Percentiles rank a stretch among this genome's conserved stretches.
Evolutionary conservation across 2,329 filamentous ascomycete species (phyloP).

Genomic region (Aspergillus cejpii): DNA sequence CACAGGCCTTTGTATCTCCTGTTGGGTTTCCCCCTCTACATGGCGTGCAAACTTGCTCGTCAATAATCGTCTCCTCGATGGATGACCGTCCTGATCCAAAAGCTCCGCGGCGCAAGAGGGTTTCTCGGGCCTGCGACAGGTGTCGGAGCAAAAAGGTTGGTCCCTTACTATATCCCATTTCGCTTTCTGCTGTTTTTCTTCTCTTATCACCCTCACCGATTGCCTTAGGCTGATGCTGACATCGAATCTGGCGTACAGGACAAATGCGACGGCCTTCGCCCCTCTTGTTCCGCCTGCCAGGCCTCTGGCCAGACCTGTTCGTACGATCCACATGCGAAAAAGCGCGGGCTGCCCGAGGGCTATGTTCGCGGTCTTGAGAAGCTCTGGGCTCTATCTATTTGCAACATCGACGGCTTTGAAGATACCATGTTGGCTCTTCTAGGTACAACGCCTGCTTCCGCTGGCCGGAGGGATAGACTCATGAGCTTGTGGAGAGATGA

Average conservation of each 20-base stretch:
- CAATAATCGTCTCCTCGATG: slow-evolving; percentile 30
- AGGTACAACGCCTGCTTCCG: slow-evolving; percentile 31
- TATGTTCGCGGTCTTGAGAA: slow-evolving; percentile 45
- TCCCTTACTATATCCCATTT: slow-evolving; percentile 3
- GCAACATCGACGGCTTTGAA: slow-evolving; percentile 42
- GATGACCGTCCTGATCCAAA: slow-evolving; percentile 36
- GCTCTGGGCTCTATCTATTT: slow-evolving; percentile 41
- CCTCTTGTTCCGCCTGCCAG: slow-evolving; percentile 40
- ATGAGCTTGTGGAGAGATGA: slow-evolving; percentile 39
- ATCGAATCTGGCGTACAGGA: slow-evolving; percentile 20
- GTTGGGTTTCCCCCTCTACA: slow-evolving; percentile 10
- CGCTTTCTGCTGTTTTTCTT: background rate
- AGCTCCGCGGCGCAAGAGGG: slow-evolving; percentile 40
- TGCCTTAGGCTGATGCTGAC: slow-evolving; percentile 1
- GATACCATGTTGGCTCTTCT: slow-evolving; percentile 37
- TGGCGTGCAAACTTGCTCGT: slow-evolving; percentile 21
- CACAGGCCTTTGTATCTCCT: slow-evolving; percentile 1
- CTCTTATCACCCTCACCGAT: background rate
- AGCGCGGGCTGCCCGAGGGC: slow-evolving; percentile 42
- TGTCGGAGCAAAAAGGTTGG: slow-evolving; percentile 41
- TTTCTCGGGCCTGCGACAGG: slow-evolving; percentile 42
- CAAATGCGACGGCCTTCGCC: slow-evolving; percentile 42
- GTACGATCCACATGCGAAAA: slow-evolving; percentile 42
- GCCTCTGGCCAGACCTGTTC: slow-evolving; percentile 37
- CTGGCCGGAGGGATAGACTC: slow-evolving; percentile 28